Conservation (phyloP, 1,284 basidiomycete species). For the Volvariella surrecta region DNA sequence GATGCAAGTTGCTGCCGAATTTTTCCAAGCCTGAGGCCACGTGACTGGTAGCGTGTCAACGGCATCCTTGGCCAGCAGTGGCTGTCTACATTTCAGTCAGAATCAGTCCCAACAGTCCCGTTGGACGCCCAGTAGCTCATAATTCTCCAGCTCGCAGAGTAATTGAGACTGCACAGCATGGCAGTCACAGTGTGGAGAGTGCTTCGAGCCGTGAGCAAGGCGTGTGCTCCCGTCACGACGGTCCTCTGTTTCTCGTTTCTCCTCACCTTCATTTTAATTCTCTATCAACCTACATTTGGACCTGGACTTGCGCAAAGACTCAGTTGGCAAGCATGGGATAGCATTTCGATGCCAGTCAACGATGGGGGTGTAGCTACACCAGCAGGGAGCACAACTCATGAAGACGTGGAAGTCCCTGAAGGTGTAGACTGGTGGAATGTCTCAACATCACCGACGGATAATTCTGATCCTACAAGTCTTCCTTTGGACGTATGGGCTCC, state of each 20-base stretch:
- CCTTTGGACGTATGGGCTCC: slow-evolving; percentile 81
- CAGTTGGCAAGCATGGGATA: slow-evolving; percentile 91
- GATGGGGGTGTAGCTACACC: slow-evolving; percentile 6
- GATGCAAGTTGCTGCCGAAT: not conserved
- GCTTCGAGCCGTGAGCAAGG: slow-evolving; percentile 28
- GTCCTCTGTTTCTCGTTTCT: slow-evolving; percentile 60
- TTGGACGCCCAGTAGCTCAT: too few species aligned
- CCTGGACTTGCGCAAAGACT: slow-evolving; percentile 66
- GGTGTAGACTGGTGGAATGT: slow-evolving; percentile 69
- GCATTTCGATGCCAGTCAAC: slow-evolving; percentile 27
- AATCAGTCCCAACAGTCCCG: too few species aligned
- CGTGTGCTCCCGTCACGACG: slow-evolving; percentile 49
- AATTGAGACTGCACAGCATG: slow-evolving; percentile 13
- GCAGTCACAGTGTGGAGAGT: slow-evolving; percentile 17
- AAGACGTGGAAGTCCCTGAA: slow-evolving; percentile 6
- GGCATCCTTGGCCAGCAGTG: too few species aligned
- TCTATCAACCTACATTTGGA: slow-evolving; percentile 66
- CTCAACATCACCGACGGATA: slow-evolving; percentile 25
- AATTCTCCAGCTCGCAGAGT: too few species aligned
- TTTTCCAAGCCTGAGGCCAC: not conserved
- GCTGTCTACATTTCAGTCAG: too few species aligned
- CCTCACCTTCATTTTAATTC: slow-evolving; percentile 66
- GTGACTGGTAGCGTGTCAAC: not conserved
- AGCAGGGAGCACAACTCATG: slow-evolving; percentile 6
- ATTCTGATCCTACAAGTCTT: slow-evolving; percentile 52